Conservation (phyloP, 768 basidiomycete species). For the Clathrus columnatus region DNA sequence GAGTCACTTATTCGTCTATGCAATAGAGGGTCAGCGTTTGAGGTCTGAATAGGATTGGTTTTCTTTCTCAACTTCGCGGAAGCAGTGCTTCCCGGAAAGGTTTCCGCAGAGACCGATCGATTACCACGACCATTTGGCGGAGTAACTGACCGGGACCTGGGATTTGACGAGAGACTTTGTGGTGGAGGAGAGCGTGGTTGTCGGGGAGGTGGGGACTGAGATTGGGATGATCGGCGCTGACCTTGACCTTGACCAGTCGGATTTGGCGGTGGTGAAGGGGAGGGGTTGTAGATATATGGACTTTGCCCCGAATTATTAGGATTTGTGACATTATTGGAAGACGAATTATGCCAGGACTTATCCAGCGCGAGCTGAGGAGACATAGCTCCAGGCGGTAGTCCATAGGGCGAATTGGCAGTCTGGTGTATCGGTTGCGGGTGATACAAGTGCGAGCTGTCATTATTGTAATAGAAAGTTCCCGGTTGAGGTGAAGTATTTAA, state of each 20-base stretch:
- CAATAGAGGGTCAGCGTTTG: not conserved
- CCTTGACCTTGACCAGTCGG: not conserved
- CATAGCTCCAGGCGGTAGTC: constrained; percentile 16
- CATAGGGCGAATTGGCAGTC: constrained; percentile 11
- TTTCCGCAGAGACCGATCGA: constrained; percentile 70
- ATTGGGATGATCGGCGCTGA: constrained; percentile 1
- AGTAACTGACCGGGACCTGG: constrained; percentile 16
- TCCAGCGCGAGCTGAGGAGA: constrained; percentile 10
- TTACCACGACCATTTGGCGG: constrained; percentile 25
- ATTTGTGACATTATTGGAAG: not conserved
- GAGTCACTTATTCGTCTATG: constrained; percentile 29
- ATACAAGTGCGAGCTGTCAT: not conserved
- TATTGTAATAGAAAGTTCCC: constrained; percentile 9
- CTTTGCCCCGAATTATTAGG: constrained; percentile 6
- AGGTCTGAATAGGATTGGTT: constrained; percentile 41
- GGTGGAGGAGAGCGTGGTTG: constrained; percentile 6
- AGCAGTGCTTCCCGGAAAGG: constrained; percentile 34
- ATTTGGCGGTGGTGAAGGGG: not conserved
- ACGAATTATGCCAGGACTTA: constrained; percentile 6
- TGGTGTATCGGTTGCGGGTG: constrained; percentile 4
- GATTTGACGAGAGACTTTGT: not conserved
- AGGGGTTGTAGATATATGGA: not conserved
- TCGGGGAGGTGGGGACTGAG: not conserved
- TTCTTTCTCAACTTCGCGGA: constrained; percentile 52
- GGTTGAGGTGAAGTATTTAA: constrained; percentile 2